Conservation (phyloP, 2,329 filamentous ascomycete species). For the Fusarium agapanthi region DNA sequence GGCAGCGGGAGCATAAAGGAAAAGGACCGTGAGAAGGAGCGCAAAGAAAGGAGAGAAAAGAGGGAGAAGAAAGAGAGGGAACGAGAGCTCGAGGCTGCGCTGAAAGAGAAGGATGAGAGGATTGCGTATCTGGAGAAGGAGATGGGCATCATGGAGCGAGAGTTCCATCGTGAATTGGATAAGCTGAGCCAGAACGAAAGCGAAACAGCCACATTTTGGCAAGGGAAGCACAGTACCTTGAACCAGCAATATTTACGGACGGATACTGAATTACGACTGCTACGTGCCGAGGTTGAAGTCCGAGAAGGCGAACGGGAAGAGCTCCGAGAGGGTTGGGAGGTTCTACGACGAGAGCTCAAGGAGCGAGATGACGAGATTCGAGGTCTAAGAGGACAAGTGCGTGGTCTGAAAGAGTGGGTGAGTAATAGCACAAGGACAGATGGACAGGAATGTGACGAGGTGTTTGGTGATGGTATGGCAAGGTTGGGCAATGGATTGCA, state of each 20-base stretch:
- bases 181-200: slow-evolving; percentile 62
- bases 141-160: slow-evolving; percentile 60
- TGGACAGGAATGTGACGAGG: slow-evolving; percentile 71
- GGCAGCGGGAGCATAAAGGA: slow-evolving; percentile 47
- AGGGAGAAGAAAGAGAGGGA: slow-evolving; percentile 37
- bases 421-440: slow-evolving; percentile 71
- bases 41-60: slow-evolving; percentile 40
- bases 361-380: slow-evolving; percentile 65
- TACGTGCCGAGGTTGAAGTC: slow-evolving; percentile 59
- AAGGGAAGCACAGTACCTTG: slow-evolving; percentile 61
- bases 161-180: slow-evolving; percentile 64
- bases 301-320: slow-evolving; percentile 58
- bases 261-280: slow-evolving; percentile 62
- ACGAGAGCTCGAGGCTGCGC: slow-evolving; percentile 42
- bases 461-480: slow-evolving; percentile 69
- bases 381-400: slow-evolving; percentile 65
- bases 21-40: slow-evolving; percentile 42
- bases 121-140: slow-evolving; percentile 64
- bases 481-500: slow-evolving; percentile 73
- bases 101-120: slow-evolving; percentile 59
- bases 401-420: slow-evolving; percentile 76
- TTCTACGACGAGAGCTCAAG: slow-evolving; percentile 55
- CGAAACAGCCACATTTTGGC: slow-evolving; percentile 66
- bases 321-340: slow-evolving; percentile 60
- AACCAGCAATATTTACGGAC: slow-evolving; percentile 62